Conservation (phyloP, 345 rosid species). For the Moricandia arvensis region DNA sequence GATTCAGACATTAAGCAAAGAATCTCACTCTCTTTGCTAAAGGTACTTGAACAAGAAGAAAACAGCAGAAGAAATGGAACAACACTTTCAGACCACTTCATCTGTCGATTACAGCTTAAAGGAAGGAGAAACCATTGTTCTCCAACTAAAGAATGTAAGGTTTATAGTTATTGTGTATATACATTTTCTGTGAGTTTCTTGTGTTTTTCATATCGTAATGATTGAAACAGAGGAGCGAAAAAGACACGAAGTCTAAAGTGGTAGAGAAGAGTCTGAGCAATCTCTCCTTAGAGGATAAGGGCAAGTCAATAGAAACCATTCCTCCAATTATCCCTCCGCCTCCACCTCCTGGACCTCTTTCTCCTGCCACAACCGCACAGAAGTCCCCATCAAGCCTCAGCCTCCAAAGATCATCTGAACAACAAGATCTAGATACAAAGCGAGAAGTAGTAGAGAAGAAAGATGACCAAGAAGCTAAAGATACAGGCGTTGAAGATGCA, state of each 20-base stretch:
- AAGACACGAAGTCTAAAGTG: constrained; percentile 48
- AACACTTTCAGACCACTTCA: constrained; percentile 77
- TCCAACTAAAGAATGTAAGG: constrained; percentile 76
- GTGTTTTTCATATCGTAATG: background rate
- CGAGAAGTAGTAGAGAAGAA: constrained; percentile 36
- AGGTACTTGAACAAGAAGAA: constrained; percentile 96
- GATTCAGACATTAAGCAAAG: background rate
- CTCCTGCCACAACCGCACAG: constrained; percentile 48
- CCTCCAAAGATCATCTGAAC: constrained; percentile 35
- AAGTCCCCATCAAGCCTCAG: constrained; percentile 43
- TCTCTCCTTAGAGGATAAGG: constrained; percentile 61
- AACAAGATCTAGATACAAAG: constrained; percentile 33
- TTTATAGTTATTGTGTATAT: background rate
- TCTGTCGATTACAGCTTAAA: constrained; percentile 83
- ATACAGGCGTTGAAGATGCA: constrained; percentile 44
- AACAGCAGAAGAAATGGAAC: constrained; percentile 99
- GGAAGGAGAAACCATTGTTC: constrained; percentile 87
- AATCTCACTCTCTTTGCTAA: constrained; percentile 2
- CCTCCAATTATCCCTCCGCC: constrained; percentile 74
- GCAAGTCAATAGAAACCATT: constrained; percentile 49
- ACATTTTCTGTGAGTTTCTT: background rate
- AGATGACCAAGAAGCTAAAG: constrained; percentile 28
- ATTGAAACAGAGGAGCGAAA: constrained; percentile 45
- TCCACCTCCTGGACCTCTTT: constrained; percentile 69
- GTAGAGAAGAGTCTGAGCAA: constrained; percentile 58